Base-by-base conservation (phyloP, 805 yeast genomes). In the Lachancea cidri region DNA sequence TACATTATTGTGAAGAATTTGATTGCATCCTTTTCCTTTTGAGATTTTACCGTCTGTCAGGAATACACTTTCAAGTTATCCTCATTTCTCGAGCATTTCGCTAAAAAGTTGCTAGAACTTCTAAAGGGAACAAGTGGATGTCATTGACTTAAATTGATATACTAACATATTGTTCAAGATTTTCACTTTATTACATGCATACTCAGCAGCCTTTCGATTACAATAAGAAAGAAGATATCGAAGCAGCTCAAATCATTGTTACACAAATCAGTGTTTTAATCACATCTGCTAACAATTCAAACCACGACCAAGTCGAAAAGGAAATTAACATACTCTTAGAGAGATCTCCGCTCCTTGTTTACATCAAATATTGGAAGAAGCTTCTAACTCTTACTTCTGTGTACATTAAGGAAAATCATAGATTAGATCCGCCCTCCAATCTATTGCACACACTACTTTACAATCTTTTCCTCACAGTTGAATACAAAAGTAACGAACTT, bases 261-360 rank as follows among this genome's bases (percentile, higher is more conserved):
- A 45, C 62, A 17, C 64, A 59, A 29, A 50, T 58, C 29, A 58
- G 58, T 37, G 45, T 57, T 42, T 47, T 58, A 38, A 45, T 59
- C 34, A 50, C 57, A 22, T 40, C 54, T 30, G 42, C 56, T n/a
- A 43, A 49, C 35, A 41, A 46, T 29, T 42, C 38, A 25, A 57
- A 52, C 38, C 58, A 45, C 41, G 27, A 22, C 16, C 37, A 42
- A 7, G 40, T 46, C 27, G 52, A 52, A 36, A 41, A 38, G 17
- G 47, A 51, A 24, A 53, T 59, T 32, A 36, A 44, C 27, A 47
- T 36, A 38, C 36, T 57, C n/a, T 32, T 60, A 35, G 52, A 54
- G 31, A 53, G 50, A 34, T 52, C 62, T 6, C 38, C 53, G 5
- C 38, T 29, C 14, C 24, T 39, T 24, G 52, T 52, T n/a, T 48